Evolutionary conservation across 169 alveolate genomes (phyloP).

Genomic region (Cyclospora cayetanensis): DNA sequence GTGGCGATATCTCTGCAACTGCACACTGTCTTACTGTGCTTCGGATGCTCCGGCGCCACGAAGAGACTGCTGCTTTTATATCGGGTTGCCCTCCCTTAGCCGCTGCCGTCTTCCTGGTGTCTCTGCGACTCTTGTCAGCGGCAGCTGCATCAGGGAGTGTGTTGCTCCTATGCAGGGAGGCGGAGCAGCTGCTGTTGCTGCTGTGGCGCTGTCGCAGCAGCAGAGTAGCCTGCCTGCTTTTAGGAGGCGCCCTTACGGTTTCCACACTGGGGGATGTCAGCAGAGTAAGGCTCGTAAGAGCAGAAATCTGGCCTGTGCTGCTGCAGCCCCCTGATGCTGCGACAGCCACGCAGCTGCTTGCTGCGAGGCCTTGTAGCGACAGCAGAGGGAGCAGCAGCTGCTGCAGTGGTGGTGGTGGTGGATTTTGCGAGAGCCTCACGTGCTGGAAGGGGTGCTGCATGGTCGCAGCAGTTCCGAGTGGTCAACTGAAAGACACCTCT

Average conservation of each 20-base stretch:
- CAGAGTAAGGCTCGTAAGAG: conserved; percentile 26
- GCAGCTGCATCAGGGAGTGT: conserved; percentile 44
- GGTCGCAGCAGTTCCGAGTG: not conserved
- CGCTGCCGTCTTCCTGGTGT: conserved; percentile 20
- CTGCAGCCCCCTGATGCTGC: not conserved
- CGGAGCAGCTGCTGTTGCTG: conserved; percentile 52
- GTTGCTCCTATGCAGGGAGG: conserved; percentile 42
- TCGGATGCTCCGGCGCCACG: conserved; percentile 25
- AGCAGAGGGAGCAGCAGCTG: conserved; percentile 28
- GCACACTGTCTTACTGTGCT: conserved; percentile 16
- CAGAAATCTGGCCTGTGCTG: conserved; percentile 28
- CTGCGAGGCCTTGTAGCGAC: not conserved
- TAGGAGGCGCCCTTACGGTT: conserved; percentile 12
- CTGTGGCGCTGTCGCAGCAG: conserved; percentile 54
- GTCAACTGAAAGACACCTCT: too few relatives aligned
- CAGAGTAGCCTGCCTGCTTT: conserved; percentile 7
- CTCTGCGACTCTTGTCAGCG: conserved; percentile 10
- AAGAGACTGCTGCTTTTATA: not conserved
- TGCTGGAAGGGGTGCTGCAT: conserved; percentile 45
- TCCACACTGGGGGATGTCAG: conserved; percentile 11
- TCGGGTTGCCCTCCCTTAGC: not conserved
- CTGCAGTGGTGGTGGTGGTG: not conserved
- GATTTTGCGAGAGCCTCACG: not conserved
- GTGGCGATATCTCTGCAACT: not conserved
- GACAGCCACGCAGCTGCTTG: not conserved